Base-by-base conservation (phyloP, 108 stramenopile species). In the Seminavis robusta region DNA sequence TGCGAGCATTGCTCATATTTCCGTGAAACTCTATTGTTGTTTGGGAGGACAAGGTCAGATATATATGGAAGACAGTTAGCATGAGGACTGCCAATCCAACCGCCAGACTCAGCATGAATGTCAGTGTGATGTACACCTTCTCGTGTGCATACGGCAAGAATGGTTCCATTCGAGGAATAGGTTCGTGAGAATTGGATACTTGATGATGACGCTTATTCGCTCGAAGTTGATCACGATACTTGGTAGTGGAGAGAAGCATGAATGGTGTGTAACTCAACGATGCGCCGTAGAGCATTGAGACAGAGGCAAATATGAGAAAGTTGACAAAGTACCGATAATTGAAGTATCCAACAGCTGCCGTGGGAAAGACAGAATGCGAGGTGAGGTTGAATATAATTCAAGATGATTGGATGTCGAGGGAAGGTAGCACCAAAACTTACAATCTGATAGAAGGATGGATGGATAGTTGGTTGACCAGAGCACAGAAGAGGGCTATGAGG, bases 261-360 rank as follows among this genome's bases (percentile, higher is more conserved):
- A 94, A 91, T 36, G 87, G 81, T 38, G 62, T 59, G 27, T 53
- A 77, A 41, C 64, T 69, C n/a, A 94, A 51, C 16, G 49, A 26
- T 5, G 74, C 48, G 15, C 86, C 93, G 51, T 94, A 94, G 13
- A 74, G 59, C 79, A 91, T 77, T n/a, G 63, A 86, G 8, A 71
- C 49, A 13, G 56, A 61, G 7, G 87, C 83, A 56, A 71, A 91
- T 31, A 82, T 65, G n/a, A 94, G 47, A 59, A 99, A 99, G 63
- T 88, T 93, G 30, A 94, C 62, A 69, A 99, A 99, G 68, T 95
- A 99, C 49, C 97, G 75, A 64, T 98, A 98, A 59, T 99, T 99
- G 65, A 92, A 94, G 61, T 94, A 97, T 32, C 97, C 98, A 36
- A 99, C 80, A 37, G 56, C 16, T 28, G 15, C 27, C 5, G 40